phyloP scores from a whole-genome alignment of 2,329 filamentous ascomycete species.

The Aspergillus neotritici region DNA sequence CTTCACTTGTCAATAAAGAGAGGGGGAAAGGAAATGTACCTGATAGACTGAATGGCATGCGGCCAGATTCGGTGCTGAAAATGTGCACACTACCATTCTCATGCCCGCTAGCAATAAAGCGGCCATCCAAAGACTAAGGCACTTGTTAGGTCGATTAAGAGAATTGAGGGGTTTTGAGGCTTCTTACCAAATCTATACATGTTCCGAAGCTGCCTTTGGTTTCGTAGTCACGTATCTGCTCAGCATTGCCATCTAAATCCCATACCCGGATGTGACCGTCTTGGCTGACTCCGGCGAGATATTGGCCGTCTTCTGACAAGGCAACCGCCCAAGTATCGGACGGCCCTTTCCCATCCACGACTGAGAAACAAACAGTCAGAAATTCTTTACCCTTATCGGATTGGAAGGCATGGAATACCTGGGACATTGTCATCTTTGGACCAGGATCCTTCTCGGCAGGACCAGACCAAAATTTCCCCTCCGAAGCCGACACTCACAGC shows the following conservation, averaged over 20 bases:
- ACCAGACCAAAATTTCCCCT: conserved; percentile 83
- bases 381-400: neutral
- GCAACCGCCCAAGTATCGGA: conserved; percentile 83
- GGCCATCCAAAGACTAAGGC: conserved; percentile 63
- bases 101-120: conserved; percentile 84
- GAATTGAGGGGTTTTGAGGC: conserved; percentile 6
- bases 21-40: conserved; percentile 46
- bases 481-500: conserved; percentile 84
- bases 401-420: conserved; percentile 28
- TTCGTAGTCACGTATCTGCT: conserved; percentile 76
- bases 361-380: conserved; percentile 1
- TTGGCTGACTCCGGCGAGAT: conserved; percentile 79
- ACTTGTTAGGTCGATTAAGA: neutral
- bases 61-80: conserved; percentile 86
- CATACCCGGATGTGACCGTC: conserved; percentile 87
- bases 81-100: conserved; percentile 89
- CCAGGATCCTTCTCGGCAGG: conserved; percentile 52
- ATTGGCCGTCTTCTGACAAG: conserved; percentile 75
- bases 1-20: neutral
- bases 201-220: conserved; percentile 90
- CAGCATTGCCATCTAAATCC: conserved; percentile 55
- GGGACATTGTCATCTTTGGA: conserved; percentile 45
- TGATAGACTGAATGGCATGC: conserved; percentile 77
- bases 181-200: conserved; percentile 67
- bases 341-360: conserved; percentile 45